A percentile compares a stretch with the other conserved stretches of the same genome.
Conservation (phyloP, 495 filamentous ascomycete genomes). For the Venustampulla echinocandica region DNA sequence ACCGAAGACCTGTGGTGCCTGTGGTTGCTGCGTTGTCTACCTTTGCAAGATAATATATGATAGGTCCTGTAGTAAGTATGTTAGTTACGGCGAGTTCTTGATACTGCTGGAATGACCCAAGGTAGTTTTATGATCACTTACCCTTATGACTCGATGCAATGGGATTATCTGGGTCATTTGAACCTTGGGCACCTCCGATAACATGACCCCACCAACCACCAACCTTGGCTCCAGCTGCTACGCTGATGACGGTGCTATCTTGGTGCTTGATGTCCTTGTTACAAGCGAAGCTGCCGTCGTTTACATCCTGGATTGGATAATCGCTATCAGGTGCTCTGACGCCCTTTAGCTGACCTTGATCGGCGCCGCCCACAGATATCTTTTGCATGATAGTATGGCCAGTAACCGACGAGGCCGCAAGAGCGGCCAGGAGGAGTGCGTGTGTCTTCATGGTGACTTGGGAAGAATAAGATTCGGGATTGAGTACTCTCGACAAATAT, state of each 20-base stretch:
- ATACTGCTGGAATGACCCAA: neutral
- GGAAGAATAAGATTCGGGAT: too few relatives aligned
- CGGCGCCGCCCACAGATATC: slow-evolving; percentile 44
- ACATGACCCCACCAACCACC: slow-evolving; percentile 11
- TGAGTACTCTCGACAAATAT: too few relatives aligned
- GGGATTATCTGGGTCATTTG: slow-evolving; percentile 39
- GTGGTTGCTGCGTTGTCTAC: slow-evolving; percentile 40
- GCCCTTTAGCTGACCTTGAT: slow-evolving; percentile 42
- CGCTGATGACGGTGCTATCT: slow-evolving; percentile 5
- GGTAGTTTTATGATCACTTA: neutral
- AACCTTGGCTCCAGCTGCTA: slow-evolving; percentile 11
- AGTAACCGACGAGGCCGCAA: neutral
- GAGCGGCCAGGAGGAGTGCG: neutral
- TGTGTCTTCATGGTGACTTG: neutral
- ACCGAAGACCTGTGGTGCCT: slow-evolving; percentile 20
- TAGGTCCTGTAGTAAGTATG: too few relatives aligned
- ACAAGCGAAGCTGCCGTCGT: slow-evolving; percentile 17
- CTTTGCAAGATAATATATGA: slow-evolving; percentile 45
- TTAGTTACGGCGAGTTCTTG: neutral
- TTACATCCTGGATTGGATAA: slow-evolving; percentile 46
- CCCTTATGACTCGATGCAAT: slow-evolving; percentile 36
- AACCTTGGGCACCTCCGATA: slow-evolving; percentile 28
- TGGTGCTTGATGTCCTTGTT: slow-evolving; percentile 15
- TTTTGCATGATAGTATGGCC: slow-evolving; percentile 25
- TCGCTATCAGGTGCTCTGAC: slow-evolving; percentile 45